Evolutionary conservation across 805 yeast species (phyloP), one percentile per base, ranked within the genome.

Genomic region (Komagataella kurtzmanii): DNA sequence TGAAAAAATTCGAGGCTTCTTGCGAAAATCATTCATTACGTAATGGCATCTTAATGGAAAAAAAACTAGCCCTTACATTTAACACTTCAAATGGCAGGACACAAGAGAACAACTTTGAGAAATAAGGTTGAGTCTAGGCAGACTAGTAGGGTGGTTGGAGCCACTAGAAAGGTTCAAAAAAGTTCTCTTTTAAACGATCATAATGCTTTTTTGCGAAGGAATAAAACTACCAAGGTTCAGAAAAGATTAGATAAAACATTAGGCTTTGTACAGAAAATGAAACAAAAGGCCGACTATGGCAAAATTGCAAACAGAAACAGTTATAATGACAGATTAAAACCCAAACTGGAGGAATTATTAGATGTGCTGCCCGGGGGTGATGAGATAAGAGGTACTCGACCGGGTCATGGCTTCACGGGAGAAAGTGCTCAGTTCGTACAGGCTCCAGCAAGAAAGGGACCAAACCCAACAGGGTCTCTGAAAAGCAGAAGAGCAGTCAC

Each of bases 331-430:
- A 78, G 81, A 56, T 67, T 86, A 54, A 77, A 77, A 58, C 88
- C 90, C 3, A 75, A 80, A 58, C 74, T 85, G 77, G 71, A 74
- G 51, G 93, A 85, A 56, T 65, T 85, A 47, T 67, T 81, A 51
- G 69, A 69, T 24, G 79, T 77, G 17, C 68, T 85, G 50, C 73
- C 73, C 1, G 75, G 71, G 19, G 65, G 65, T 21, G 70, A 60
- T 36, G 62, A 50, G 49, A 54, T 44, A 10, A 30, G 40, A 30
- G 40, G 40, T 30, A 30, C 40, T 30, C 40, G n/a, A 10, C 40
- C 40, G 5, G 40, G 40, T 14, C 40, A 30, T 30, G 40, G 40
- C n/a, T 30, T 30, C 40, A 30, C 40, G 4, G 40, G 40, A 3
- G 40, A 14, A 14, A 30, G 40, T 30, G 46, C 23, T 12, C 23